Conservation (phyloP, 257 asterid species). For the Agastache rugosa region DNA sequence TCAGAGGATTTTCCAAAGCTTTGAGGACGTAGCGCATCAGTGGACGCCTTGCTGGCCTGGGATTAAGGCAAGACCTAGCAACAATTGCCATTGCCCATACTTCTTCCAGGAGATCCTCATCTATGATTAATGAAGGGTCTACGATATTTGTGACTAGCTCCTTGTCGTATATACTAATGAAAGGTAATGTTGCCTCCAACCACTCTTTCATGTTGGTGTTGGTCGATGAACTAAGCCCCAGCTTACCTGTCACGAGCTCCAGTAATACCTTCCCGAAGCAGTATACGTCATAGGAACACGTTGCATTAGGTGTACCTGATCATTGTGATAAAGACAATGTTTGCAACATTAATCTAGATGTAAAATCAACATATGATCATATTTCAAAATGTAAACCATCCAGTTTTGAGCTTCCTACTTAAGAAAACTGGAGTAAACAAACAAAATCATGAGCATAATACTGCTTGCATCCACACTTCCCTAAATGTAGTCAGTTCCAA, state of each 20-base stretch:
- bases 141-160: slow-evolving; percentile 81
- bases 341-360: neutral
- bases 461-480: slow-evolving; percentile 1
- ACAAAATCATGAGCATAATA: neutral
- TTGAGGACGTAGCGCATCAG: slow-evolving; percentile 80
- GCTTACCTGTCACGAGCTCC: slow-evolving; percentile 91
- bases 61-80: slow-evolving; percentile 89
- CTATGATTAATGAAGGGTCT: slow-evolving; percentile 81
- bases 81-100: slow-evolving; percentile 98
- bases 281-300: slow-evolving; percentile 83
- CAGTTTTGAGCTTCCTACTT: slow-evolving; percentile 3
- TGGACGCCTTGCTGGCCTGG: slow-evolving; percentile 79
- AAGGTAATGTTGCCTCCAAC: slow-evolving; percentile 70
- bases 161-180: slow-evolving; percentile 76
- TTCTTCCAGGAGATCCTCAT: slow-evolving; percentile 91
- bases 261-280: slow-evolving; percentile 92
- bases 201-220: slow-evolving; percentile 67
- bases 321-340: slow-evolving; percentile 10
- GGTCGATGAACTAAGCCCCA: slow-evolving; percentile 78
- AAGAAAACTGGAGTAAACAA: neutral
- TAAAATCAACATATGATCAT: neutral
- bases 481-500: neutral
- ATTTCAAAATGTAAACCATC: neutral
- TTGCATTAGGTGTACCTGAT: slow-evolving; percentile 66
- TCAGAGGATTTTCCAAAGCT: slow-evolving; percentile 90